Base-by-base conservation (phyloP, 1,284 basidiomycete species). In the Sanguinoderma infundibulare region DNA sequence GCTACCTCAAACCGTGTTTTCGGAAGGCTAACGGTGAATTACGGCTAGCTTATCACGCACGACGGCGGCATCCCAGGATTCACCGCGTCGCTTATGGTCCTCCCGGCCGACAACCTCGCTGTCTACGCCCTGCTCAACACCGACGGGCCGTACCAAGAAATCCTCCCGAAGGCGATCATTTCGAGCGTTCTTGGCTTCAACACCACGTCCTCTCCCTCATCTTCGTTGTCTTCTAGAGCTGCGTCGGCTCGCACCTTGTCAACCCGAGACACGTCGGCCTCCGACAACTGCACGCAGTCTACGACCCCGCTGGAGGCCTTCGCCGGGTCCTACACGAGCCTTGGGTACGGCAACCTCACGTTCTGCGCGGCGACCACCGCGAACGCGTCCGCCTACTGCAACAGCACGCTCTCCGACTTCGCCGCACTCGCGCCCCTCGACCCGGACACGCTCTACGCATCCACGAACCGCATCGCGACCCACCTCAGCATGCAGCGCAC, bases 81-180 rank as follows among this genome's bases (percentile, higher is more conserved):
- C 67, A 74, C 76, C 39, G 77, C 76, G 0, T 68, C 74, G 36
- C 73, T 81, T 12, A 65, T 56, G 1, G 63, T 73, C 44, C 50
- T 71, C 34, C 69, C 70, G 17, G 4, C 24, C 17, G 75, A 79
- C 52, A 75, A 75, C 30, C 68, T 83, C 7, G 82, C 75, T 2
- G 69, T 83, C 34, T 72, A 80, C 26, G 66, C 75, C 0, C 71
- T 83, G 0, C 75, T 77, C 6, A 83, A 83, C 62, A 65, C 66
- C 14, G 79, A 83, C 51, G 75, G 68, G 1, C 73, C 71, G 36
- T 74, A 75, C 3, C 36, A 52, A 2, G 69, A 65, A 14, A 65
- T 79, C n/a, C 53, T 72, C 3, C 73, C 77, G 51, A 62, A 67
- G 46, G 54, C 63, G 10, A 50, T 61, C 38, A 50, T 69, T 20